Base-by-base conservation (phyloP, 2,329 filamentous ascomycete species). In the Aureobasidium sp. region DNA sequence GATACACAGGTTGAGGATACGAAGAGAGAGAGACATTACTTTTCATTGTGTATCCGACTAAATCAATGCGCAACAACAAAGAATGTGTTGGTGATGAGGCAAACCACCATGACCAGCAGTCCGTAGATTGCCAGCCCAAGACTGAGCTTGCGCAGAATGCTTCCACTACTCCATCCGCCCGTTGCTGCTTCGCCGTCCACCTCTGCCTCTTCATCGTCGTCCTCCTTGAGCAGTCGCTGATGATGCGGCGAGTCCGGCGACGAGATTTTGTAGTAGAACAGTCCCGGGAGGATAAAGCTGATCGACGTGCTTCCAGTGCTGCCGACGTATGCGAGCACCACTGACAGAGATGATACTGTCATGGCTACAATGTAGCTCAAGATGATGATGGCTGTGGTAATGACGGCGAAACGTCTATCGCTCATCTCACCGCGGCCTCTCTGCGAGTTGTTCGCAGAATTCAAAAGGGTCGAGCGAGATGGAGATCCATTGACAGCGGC, bases 201-300 rank as follows among this genome's bases (percentile, higher is more conserved):
- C 29, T 80, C 81, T 53, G 89, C 87, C 41, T 83, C 80, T n/a
- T 86, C 86, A 66, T 93, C 90, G 68, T 97, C 94, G 67, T 97
- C 91, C 70, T 94, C 91, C 73, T 97, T 97, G 65, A 91, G 79
- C 11, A 97, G 79, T 15, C 88, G 85, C 72, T 96, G 93, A 69
- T 97, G 91, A 65, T 93, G 86, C 31, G 87, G 83, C 48, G 90
- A 93, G 61, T 96, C 88, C 0, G 94, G 94, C 27, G 90, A 86
- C 14, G 91, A 95, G 64, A 99, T 97, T 76, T 97, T 97, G 78
- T 97, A 99, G 76, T 97, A 99, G 75, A 99, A 99, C 4, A 99
- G 77, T 0, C 94, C 94, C 0, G 94, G 94, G 0, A 99, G 82
- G 67, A 99, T 97, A 73, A 99, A 99, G 65, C 90, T 96, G 69